Base-by-base conservation (phyloP, 225 moss, liverwort and hornwort genomes). In the Marchantia paleacea region DNA sequence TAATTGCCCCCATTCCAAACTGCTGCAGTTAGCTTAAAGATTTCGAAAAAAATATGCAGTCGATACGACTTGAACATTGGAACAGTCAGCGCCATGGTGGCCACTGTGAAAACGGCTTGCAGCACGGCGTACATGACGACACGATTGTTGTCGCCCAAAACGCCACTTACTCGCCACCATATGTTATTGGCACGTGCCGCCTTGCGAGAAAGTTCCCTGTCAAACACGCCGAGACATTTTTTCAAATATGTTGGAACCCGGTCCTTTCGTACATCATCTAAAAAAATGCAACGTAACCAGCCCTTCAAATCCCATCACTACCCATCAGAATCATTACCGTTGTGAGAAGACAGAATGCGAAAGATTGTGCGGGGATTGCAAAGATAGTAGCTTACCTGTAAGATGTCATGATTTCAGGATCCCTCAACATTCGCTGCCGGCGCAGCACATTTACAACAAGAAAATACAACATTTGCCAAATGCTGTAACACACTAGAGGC, bases 1-100 rank as follows among this genome's bases (percentile, higher is more conserved):
- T 95, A 99, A 49, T 95, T 99, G 25, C 99, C 97, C 39, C 95
- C 95, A 58, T 95, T 95, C 95, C 95, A 99, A 70, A 99, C 90
- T 51, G 94, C 76, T 72, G 99, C 99, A 50, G 91, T 91, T 80
- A 99, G 84, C 83, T 99, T 99, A 50, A 99, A 89, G 69, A 90
- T 89, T 79, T 99, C 99, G 7, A 99, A 99, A 53, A 83, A 6
- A 29, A 86, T 91, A 74, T 95, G 95, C 48, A 99, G 81, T 18
- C 85, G 92, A 63, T 99, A 99, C 12, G 94, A 94, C 80, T 91
- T 92, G 82, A 99, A 99, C 60, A 99, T 86, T 18, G 92, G 95
- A 50, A 99, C 95, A 12, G 99, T 92, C 28, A 99, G 82, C 10
- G 90, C 94, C 92, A 99, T 88, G 12, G 99, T 99, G 22, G 94